Conservation (phyloP, 2,329 filamentous ascomycete genomes). For the Colletotrichum trifolii region DNA sequence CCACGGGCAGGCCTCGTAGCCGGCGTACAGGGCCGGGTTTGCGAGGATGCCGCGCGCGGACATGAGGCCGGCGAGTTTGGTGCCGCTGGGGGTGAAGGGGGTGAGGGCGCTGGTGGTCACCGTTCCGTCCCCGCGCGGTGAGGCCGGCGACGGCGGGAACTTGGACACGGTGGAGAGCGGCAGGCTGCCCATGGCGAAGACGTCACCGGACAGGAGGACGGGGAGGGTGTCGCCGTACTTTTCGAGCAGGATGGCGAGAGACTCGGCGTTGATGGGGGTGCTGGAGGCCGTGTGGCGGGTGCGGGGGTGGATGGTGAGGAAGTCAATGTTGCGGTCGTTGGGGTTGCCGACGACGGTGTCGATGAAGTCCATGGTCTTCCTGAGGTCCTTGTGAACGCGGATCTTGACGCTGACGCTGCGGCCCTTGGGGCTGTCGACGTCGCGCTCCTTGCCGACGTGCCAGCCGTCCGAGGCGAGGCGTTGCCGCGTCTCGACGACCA, state of each 20-base stretch:
- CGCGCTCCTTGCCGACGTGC: slow-evolving; percentile 56
- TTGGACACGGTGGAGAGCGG: slow-evolving; percentile 51
- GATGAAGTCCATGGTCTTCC: slow-evolving; percentile 71
- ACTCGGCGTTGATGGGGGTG: slow-evolving; percentile 69
- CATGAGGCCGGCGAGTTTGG: slow-evolving; percentile 72
- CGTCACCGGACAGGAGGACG: slow-evolving; percentile 75
- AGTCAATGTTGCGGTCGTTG: slow-evolving; percentile 67
- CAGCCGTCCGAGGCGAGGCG: slow-evolving; percentile 65
- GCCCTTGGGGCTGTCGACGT: slow-evolving; percentile 56
- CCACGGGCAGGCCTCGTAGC: slow-evolving; percentile 67
- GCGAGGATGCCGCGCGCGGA: slow-evolving; percentile 74
- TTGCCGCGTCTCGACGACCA: slow-evolving; percentile 68
- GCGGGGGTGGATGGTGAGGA: slow-evolving; percentile 77
- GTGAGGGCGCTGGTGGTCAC: slow-evolving; percentile 13
- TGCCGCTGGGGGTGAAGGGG: slow-evolving; percentile 51
- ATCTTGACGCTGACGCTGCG: slow-evolving; percentile 78
- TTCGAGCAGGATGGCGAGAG: slow-evolving; percentile 66
- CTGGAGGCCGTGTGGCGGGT: slow-evolving; percentile 70
- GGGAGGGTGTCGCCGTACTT: slow-evolving; percentile 67
- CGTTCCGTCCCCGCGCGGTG: background rate
- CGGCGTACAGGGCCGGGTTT: slow-evolving; percentile 74
- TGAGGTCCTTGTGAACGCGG: slow-evolving; percentile 72
- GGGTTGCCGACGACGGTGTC: slow-evolving; percentile 68
- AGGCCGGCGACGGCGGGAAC: slow-evolving; percentile 1
- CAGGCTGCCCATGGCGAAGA: slow-evolving; percentile 67